Base-by-base conservation (phyloP, 805 yeast genomes). In the Candida insectalens region DNA sequence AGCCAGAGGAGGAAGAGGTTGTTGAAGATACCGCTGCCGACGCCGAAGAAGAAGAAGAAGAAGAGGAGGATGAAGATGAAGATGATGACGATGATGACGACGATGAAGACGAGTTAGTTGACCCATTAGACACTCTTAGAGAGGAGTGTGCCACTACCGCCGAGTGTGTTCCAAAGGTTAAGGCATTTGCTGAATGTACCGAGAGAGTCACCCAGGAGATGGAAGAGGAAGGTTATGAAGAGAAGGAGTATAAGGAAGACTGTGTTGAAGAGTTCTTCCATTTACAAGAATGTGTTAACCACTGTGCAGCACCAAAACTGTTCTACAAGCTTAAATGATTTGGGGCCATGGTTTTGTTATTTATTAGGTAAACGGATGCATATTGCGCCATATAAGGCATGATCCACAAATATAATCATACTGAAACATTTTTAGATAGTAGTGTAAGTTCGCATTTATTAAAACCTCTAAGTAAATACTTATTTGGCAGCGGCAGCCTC, bases 211-310 rank as follows among this genome's bases (percentile, higher is more conserved):
- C 92, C 45, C 74, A 78, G 59, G 94, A 77, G 50, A 72, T 69
- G 68, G 84, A 87, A 65, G 88, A 83, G 55, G 81, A 73, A 47
- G 94, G 68, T 49, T 88, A 89, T 59, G 95, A 63, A 19, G 78
- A 81, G 38, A 73, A 71, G 51, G 77, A 69, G 8, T 70, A 84
- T 71, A 89, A 89, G 66, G 98, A 89, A 69, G 96, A 89, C 65
- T 89, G 98, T 71, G 81, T 89, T 42, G 97, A 89, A 65, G 98
- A 89, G 65, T 89, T 83, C 62, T 89, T 89, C 85, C 97, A 92
- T 65, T 71, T 88, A 59, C 85, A 85, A 62, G 96, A 89, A 63
- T 84, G 94, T 68, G 49, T 88, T 51, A 85, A 84, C 63, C 92
- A 83, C 59, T 77, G 94, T 68, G 85, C 80, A 58, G 85, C 94